Conservation (phyloP, 179 eudicot genomes). For the Corrigiola litoralis region DNA sequence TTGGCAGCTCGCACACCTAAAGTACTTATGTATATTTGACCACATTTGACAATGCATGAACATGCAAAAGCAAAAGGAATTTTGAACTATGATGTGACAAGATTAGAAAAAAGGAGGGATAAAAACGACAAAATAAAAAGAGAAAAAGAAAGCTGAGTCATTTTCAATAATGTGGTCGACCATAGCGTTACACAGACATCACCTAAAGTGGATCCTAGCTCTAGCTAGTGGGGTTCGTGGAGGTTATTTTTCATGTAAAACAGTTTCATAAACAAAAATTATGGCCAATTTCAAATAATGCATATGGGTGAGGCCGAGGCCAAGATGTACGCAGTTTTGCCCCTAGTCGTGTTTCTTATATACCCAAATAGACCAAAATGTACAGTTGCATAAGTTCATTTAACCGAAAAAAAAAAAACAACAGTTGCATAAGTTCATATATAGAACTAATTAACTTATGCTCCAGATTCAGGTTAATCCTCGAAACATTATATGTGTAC, state of each 20-base stretch:
- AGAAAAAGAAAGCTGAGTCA: slow-evolving; percentile 2
- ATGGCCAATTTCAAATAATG: background rate
- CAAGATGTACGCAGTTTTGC: too few species aligned
- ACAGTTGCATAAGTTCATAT: too few species aligned
- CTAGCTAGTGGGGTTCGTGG: background rate
- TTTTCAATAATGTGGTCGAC: slow-evolving; percentile 7
- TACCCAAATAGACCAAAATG: too few species aligned
- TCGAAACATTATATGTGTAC: too few species aligned
- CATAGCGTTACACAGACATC: background rate
- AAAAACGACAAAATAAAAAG: background rate
- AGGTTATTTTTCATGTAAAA: too few species aligned
- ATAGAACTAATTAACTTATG: too few species aligned
- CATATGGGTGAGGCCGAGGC: too few species aligned
- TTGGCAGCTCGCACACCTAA: background rate
- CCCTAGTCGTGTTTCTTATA: too few species aligned
- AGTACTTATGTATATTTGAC: background rate
- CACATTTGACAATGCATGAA: background rate
- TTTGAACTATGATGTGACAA: slow-evolving; percentile 14
- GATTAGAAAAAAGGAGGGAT: background rate
- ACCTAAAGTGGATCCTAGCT: background rate
- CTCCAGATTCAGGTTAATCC: too few species aligned
- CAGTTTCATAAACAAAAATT: background rate
- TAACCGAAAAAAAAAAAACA: too few species aligned
- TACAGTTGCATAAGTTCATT: too few species aligned
- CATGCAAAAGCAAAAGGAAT: slow-evolving; percentile 9